Evolutionary conservation across 257 asterid genomes (phyloP).

Genomic region (Solanum ossicruentum): DNA sequence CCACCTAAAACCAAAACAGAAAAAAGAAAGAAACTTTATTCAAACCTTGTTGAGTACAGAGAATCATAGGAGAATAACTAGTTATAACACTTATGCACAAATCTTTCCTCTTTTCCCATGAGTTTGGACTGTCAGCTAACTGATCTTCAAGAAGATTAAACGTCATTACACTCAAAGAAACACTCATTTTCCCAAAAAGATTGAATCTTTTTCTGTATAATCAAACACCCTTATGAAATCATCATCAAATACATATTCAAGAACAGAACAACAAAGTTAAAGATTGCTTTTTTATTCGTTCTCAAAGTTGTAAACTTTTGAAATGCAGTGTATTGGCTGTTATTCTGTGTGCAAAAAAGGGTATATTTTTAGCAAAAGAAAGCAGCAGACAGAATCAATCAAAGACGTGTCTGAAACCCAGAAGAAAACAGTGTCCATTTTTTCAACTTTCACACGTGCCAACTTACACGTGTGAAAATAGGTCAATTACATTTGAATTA

Average conservation of each 20-base stretch:
- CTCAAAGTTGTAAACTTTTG: neutral
- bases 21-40: neutral
- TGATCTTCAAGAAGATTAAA: constrained; percentile 96
- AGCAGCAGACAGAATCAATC: neutral
- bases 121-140: constrained; percentile 62
- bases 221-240: neutral
- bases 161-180: constrained; percentile 76
- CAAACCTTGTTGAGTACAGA: constrained; percentile 92
- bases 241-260: neutral
- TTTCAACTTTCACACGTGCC: neutral
- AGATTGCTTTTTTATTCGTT: neutral
- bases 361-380: neutral
- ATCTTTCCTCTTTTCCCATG: constrained; percentile 95
- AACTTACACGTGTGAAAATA: neutral
- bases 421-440: neutral
- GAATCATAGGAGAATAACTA: constrained; percentile 78
- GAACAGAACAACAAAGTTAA: neutral
- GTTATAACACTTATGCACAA: constrained; percentile 81
- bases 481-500: neutral
- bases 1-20: neutral
- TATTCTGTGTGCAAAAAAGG: neutral
- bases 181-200: constrained; percentile 45
- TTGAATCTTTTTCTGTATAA: neutral
- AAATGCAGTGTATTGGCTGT: neutral
- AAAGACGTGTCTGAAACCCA: neutral